Evolutionary conservation across 2,329 filamentous ascomycete species (phyloP).

Genomic region (Atkinsonella texensis): DNA sequence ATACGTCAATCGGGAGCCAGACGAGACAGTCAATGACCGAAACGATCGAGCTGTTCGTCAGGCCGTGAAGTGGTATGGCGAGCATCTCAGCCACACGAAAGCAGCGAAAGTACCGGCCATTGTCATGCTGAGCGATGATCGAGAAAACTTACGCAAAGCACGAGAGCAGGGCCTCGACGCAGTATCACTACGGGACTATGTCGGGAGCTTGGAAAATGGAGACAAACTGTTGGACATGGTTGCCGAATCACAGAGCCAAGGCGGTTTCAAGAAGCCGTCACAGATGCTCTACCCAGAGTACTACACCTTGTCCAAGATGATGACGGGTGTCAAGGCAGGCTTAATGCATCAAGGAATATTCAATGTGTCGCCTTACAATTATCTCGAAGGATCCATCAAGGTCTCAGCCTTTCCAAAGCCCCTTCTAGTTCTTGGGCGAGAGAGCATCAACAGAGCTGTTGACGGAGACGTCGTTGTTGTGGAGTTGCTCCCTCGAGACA

Average conservation of each 20-base stretch:
- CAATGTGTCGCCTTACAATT: slow-evolving; percentile 96
- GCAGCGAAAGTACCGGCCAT: slow-evolving; percentile 56
- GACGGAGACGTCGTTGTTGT: slow-evolving; percentile 89
- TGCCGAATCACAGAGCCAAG: slow-evolving; percentile 60
- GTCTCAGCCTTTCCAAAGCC: slow-evolving; percentile 84
- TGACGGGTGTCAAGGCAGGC: slow-evolving; percentile 82
- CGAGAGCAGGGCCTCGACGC: slow-evolving; percentile 62
- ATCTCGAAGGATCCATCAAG: slow-evolving; percentile 84
- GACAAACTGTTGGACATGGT: slow-evolving; percentile 90
- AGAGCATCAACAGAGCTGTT: slow-evolving; percentile 91
- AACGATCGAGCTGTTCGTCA: slow-evolving; percentile 86
- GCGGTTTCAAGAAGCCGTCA: slow-evolving; percentile 47
- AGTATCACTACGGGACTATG: slow-evolving; percentile 61
- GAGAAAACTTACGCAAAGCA: slow-evolving; percentile 73
- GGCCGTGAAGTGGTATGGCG: slow-evolving; percentile 80
- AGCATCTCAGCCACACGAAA: slow-evolving; percentile 61
- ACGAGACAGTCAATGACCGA: slow-evolving; percentile 89
- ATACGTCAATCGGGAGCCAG: slow-evolving; percentile 59
- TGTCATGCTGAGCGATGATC: slow-evolving; percentile 91
- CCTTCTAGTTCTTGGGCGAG: slow-evolving; percentile 76
- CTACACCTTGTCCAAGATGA: slow-evolving; percentile 78
- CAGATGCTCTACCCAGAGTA: slow-evolving; percentile 83
- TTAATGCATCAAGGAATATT: slow-evolving; percentile 90
- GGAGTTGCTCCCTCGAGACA: slow-evolving; percentile 82
- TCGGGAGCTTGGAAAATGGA: slow-evolving; percentile 70